These are phyloP conservation scores for Beauveria pseudobassiana DNA, from an alignment of 2,329 filamentous ascomycete species.

Conservation along the genomic window DNA sequence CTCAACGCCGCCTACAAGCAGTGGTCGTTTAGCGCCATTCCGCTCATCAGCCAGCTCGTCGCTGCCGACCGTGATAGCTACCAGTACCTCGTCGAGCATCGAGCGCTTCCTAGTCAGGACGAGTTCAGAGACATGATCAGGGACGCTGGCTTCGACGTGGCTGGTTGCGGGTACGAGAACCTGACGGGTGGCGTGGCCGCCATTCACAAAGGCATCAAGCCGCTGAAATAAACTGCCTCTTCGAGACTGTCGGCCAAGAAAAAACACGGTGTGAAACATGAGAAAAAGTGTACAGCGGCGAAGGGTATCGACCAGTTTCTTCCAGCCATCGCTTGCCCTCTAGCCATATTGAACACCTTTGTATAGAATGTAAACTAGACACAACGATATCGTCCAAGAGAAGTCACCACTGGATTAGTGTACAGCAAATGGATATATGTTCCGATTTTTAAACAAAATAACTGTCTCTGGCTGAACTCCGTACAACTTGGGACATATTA, in stretches of 20 bases:
- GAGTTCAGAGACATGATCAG: constrained; percentile 79
- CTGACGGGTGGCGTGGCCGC: constrained; percentile 88
- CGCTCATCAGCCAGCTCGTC: constrained; percentile 89
- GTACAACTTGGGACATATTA: constrained; percentile 9
- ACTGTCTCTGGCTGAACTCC: constrained; percentile 13
- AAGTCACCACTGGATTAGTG: not conserved
- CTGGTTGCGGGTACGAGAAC: constrained; percentile 79
- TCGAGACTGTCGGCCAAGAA: no score
- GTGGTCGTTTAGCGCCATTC: constrained; percentile 93
- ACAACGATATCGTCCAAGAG: not conserved
- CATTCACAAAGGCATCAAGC: constrained; percentile 96
- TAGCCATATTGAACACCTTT: not conserved
- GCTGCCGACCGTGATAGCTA: constrained; percentile 93
- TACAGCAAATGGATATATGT: constrained; percentile 2
- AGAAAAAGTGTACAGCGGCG: not conserved
- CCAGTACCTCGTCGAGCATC: constrained; percentile 97
- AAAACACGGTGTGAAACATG: not conserved
- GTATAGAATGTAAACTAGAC: constrained; percentile 6
- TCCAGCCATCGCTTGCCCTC: not conserved
- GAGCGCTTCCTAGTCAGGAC: constrained; percentile 78
- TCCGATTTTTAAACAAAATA: constrained; percentile 11
- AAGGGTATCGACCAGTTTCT: not conserved
- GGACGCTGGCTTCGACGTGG: constrained; percentile 77
- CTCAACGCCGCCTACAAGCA: constrained; percentile 86
- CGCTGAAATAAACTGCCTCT: constrained; percentile 26